A percentile compares a stretch with the other conserved stretches of the same genome.
phyloP scores from a whole-genome alignment of 257 asterid genomes.

The Solanum bulbocastanum region DNA sequence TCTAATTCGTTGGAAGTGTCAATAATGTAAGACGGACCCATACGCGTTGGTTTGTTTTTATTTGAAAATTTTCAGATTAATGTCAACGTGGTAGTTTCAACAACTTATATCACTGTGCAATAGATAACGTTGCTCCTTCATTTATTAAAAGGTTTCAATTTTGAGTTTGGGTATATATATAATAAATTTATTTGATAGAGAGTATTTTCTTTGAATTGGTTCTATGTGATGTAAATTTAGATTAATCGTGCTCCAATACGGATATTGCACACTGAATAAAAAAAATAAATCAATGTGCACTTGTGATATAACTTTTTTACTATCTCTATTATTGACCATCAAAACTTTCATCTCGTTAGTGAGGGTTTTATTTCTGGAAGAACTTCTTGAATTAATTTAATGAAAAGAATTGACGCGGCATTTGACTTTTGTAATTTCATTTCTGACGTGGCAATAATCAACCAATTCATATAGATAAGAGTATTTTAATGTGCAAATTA shows the following conservation, averaged over 20 bases:
- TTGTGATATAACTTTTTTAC: neutral
- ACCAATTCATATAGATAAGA: neutral
- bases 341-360: too few species aligned
- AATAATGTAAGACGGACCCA: neutral
- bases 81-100: neutral
- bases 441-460: neutral
- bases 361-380: rapidly evolving
- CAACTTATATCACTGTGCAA: neutral
- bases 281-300: neutral
- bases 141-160: neutral
- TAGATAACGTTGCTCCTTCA: rapidly evolving
- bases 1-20: neutral
- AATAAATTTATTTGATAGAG: too few species aligned
- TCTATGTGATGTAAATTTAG: too few species aligned
- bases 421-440: neutral
- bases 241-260: rapidly evolving
- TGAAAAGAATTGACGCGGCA: neutral
- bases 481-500: neutral
- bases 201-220: neutral
- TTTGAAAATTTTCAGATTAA: neutral
- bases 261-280: rapidly evolving
- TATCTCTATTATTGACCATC: too few species aligned
- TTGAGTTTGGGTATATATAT: neutral
- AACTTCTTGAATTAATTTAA: neutral
- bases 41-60: neutral